Percentiles rank a stretch among this genome's conserved stretches.
Evolutionary conservation across 306 rosid species (phyloP).

Genomic region (Malus fusca): DNA sequence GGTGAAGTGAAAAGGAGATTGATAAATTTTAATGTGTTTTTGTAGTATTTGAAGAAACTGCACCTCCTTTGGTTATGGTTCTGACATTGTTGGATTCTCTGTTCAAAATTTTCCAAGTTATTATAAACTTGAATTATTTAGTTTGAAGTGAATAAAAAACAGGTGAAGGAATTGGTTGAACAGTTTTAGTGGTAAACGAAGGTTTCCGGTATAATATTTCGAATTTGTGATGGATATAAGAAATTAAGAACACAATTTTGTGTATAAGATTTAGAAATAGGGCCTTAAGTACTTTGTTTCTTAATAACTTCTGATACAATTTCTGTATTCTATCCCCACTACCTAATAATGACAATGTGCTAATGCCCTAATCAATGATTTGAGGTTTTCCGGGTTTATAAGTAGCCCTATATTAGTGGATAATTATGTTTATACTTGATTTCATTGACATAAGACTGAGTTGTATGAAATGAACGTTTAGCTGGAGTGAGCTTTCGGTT

Average conservation of each 20-base stretch:
- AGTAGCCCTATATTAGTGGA: not conserved
- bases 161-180: not conserved
- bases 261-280: not conserved
- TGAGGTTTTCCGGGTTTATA: not conserved
- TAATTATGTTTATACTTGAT: no score
- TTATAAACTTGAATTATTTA: not conserved
- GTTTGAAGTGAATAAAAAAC: not conserved
- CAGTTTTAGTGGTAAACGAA: not conserved
- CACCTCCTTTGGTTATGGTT: not conserved
- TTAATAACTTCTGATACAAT: not conserved
- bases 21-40: not conserved
- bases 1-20: not conserved
- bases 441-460: not conserved
- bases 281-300: not conserved
- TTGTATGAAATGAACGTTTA: not conserved
- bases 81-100: not conserved
- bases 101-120: not conserved
- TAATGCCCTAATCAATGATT: not conserved
- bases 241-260: not conserved
- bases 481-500: not conserved
- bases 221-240: not conserved
- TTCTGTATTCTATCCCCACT: not conserved
- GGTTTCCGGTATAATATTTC: not conserved
- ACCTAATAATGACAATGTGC: not conserved
- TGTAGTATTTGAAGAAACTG: not conserved